A percentile compares a stretch with the other conserved stretches of the same genome.
phyloP scores from a whole-genome alignment of 2,329 filamentous ascomycete genomes.

The Dactylella cylindrospora region DNA sequence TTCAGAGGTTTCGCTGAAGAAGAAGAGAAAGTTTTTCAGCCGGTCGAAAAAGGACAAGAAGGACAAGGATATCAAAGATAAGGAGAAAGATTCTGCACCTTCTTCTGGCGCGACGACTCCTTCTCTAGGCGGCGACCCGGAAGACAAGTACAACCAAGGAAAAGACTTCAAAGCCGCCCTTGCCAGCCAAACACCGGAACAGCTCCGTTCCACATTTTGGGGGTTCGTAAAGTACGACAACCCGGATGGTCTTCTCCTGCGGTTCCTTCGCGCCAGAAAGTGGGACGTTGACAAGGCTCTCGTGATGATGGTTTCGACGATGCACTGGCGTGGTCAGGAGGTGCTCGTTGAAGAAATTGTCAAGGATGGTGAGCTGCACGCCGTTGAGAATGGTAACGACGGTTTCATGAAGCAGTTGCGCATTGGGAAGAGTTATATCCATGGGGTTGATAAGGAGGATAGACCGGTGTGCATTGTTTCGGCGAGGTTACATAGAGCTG shows the following conservation, averaged over 20 bases:
- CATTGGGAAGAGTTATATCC: slow-evolving; percentile 89
- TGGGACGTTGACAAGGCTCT: slow-evolving; percentile 94
- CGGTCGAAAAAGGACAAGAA: slow-evolving; percentile 60
- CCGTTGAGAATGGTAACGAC: slow-evolving; percentile 68
- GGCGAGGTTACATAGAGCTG: slow-evolving; percentile 76
- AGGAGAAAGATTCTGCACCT: slow-evolving; percentile 48
- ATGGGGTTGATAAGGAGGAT: slow-evolving; percentile 80
- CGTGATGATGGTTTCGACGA: slow-evolving; percentile 89
- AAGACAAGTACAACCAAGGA: slow-evolving; percentile 91
- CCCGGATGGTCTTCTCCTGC: slow-evolving; percentile 78
- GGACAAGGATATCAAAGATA: slow-evolving; percentile 54
- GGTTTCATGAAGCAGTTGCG: slow-evolving; percentile 76
- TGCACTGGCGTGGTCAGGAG: slow-evolving; percentile 83
- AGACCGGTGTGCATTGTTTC: slow-evolving; percentile 84
- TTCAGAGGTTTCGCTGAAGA: slow-evolving; percentile 54
- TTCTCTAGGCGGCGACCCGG: slow-evolving; percentile 57
- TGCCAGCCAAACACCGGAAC: slow-evolving; percentile 72
- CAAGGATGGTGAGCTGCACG: slow-evolving; percentile 69
- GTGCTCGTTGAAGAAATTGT: slow-evolving; percentile 88
- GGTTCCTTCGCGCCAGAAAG: slow-evolving; percentile 85
- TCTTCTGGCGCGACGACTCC: slow-evolving; percentile 51
- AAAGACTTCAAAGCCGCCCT: slow-evolving; percentile 84
- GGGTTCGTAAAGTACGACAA: slow-evolving; percentile 75
- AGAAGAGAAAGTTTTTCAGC: slow-evolving; percentile 77
- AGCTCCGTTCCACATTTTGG: slow-evolving; percentile 82